Percentiles rank a stretch among this genome's conserved stretches.
These are phyloP conservation scores for Holtermannia corniformis DNA, from an alignment of 768 basidiomycete species.

Conservation along the genomic window DNA sequence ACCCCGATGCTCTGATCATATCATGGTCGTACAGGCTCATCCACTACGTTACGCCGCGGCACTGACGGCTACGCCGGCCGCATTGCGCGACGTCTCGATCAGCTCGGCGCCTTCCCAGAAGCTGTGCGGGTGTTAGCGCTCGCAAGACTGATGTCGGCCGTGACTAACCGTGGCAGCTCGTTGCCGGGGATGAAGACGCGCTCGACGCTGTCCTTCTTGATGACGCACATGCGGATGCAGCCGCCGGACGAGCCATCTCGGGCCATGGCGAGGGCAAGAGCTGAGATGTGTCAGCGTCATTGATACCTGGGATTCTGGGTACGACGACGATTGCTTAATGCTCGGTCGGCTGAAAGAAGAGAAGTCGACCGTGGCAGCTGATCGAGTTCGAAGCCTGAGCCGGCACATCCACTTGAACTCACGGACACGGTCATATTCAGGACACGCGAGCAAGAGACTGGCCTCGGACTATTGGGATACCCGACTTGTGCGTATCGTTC, in stretches of 20 bases:
- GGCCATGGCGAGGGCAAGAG: slow-evolving; percentile 89
- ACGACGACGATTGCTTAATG: too few relatives aligned
- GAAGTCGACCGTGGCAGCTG: not conserved
- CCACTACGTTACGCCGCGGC: too few relatives aligned
- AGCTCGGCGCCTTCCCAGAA: slow-evolving; percentile 18
- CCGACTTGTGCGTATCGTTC: too few relatives aligned
- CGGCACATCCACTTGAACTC: too few relatives aligned
- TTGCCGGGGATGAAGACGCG: slow-evolving; percentile 85
- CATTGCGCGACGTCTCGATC: slow-evolving; percentile 4
- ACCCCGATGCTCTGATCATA: too few relatives aligned
- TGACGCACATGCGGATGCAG: slow-evolving; percentile 93
- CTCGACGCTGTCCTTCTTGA: slow-evolving; percentile 85
- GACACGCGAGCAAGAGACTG: too few relatives aligned
- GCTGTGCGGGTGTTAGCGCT: not conserved
- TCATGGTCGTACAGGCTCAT: too few relatives aligned
- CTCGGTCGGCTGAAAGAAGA: not conserved
- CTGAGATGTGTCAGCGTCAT: too few relatives aligned
- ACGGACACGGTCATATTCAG: too few relatives aligned
- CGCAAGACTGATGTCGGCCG: not conserved
- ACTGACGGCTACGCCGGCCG: not conserved
- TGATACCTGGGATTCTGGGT: not conserved
- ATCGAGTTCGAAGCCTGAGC: not conserved
- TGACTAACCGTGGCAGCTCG: slow-evolving; percentile 55
- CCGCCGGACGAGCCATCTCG: slow-evolving; percentile 97
- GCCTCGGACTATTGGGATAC: too few relatives aligned